Evolutionary conservation across 169 alveolate species (phyloP).

Genomic region (Eimeria sp.): DNA sequence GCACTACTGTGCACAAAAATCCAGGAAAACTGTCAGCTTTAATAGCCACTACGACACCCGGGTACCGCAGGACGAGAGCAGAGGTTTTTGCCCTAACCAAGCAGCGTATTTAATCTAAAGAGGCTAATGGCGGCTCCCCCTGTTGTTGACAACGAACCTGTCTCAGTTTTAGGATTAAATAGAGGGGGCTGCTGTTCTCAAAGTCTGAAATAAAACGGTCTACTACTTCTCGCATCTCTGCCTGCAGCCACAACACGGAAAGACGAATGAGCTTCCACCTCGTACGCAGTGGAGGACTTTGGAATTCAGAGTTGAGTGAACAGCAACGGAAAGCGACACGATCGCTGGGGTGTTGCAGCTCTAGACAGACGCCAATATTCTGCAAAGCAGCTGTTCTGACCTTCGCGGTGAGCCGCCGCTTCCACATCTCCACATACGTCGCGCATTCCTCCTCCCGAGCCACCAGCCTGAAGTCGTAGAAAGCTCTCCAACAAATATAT

Average conservation of each 20-base stretch:
- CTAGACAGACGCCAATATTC: not conserved
- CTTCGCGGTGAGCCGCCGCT: conserved; percentile 68
- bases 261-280: not conserved
- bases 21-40: not conserved
- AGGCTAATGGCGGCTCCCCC: not conserved
- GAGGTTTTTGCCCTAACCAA: not conserved
- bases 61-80: not conserved
- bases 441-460: conserved; percentile 74
- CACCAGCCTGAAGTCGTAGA: conserved; percentile 47
- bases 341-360: no score
- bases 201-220: conserved; percentile 72
- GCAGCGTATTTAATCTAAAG: not conserved
- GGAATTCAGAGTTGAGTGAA: not conserved
- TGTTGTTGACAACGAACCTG: conserved; percentile 46
- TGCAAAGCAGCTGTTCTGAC: not conserved
- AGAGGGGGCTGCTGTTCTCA: conserved; percentile 64
- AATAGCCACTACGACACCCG: not conserved
- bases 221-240: conserved; percentile 74
- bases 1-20: not conserved
- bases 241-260: not conserved
- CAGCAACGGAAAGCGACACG: not conserved
- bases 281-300: not conserved
- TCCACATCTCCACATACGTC: conserved; percentile 80
- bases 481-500: not conserved
- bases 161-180: conserved; percentile 69